Evolutionary conservation across 2,329 filamentous ascomycete species (phyloP), one percentile per base, ranked within the genome.

Genomic region (Sporothrix variecibatus): DNA sequence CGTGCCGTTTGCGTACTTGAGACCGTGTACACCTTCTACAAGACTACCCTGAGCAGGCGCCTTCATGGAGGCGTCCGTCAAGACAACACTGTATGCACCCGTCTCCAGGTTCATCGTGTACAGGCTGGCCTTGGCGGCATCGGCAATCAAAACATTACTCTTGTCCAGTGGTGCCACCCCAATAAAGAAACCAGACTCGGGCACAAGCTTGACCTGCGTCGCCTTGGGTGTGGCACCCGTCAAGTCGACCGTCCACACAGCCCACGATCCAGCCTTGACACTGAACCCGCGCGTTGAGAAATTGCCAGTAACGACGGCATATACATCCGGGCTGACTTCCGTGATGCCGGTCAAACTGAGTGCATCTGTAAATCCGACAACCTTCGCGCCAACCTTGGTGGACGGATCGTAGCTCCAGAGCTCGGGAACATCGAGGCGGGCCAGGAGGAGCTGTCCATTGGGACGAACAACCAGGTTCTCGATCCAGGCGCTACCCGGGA

Each of bases 401-500:
- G 65, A 69, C 0, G 75, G 72, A n/a, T 75, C 78, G 58, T 81
- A 71, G 53, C 76, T 64, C 75, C 78, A 80, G 49, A 81, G 77
- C 64, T 78, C 78, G 9, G 79, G 78, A 8, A 75, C 76, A 75
- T 80, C 79, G 77, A 80, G 79, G 75, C 78, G 79, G 68, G 80
- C 80, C 23, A 79, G 78, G 31, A 81, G 78, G 56, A 81, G 76
- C 46, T 78, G 75, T 53, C 80, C 80, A 69, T 80, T 79, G 65
- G 78, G 51, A 11, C 79, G 79, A 8, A 79, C 78, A 3, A 80
- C 80, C 20, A 81, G 72, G 71, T 79, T 80, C 76, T 81, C 79
- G 72, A 81, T 75, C 23, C 78, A 80, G 62, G 67, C 51, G 38
- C 70, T 56, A 9, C 43, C 75, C 69, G 71, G 71, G 49, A 73